phyloP scores from a whole-genome alignment of 2,329 filamentous ascomycete genomes.

The Phaeophleospora eucalypticola region DNA sequence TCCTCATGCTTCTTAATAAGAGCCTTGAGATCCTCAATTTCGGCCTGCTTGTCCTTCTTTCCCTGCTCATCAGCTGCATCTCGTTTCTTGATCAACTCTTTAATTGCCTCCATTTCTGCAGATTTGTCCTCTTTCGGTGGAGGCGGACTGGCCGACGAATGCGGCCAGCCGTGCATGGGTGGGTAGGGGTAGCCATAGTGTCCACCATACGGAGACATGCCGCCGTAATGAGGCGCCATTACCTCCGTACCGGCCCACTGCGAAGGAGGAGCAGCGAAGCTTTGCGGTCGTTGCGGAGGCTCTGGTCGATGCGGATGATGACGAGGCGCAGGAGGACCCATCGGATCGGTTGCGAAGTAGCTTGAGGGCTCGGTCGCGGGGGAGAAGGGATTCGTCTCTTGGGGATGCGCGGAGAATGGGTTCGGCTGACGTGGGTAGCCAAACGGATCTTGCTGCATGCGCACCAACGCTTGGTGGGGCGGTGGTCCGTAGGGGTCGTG shows the following conservation, averaged over 20 bases:
- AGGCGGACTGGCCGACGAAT: slow-evolving; percentile 26
- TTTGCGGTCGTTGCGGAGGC: slow-evolving; percentile 26
- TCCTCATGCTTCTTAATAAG: slow-evolving; percentile 42
- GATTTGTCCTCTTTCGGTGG: slow-evolving; percentile 22
- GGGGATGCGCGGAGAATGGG: slow-evolving; percentile 35
- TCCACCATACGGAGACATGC: slow-evolving; percentile 18
- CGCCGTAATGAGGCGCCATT: slow-evolving; percentile 24
- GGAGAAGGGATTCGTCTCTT: slow-evolving; percentile 29
- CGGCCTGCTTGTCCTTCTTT: slow-evolving; percentile 19
- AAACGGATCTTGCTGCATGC: slow-evolving; percentile 34
- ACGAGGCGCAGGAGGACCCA: slow-evolving; percentile 13
- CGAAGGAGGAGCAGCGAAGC: slow-evolving; percentile 26
- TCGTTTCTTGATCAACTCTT: slow-evolving; percentile 21
- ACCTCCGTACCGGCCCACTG: slow-evolving; percentile 27
- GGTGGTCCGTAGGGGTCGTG: slow-evolving; percentile 21
- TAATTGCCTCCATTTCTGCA: slow-evolving; percentile 21
- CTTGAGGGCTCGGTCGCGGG: slow-evolving; percentile 28
- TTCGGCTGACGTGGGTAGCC: slow-evolving; percentile 34
- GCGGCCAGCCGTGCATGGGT: slow-evolving; percentile 17
- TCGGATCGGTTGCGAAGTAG: slow-evolving; percentile 36
- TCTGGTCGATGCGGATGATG: slow-evolving; percentile 23
- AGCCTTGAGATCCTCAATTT: slow-evolving; percentile 35
- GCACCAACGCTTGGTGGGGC: slow-evolving; percentile 26
- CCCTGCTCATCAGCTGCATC: slow-evolving; percentile 7
- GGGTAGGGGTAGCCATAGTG: slow-evolving; percentile 19